Conservation (phyloP, 2,329 filamentous ascomycete species). For the Phialocephala subalpina region DNA sequence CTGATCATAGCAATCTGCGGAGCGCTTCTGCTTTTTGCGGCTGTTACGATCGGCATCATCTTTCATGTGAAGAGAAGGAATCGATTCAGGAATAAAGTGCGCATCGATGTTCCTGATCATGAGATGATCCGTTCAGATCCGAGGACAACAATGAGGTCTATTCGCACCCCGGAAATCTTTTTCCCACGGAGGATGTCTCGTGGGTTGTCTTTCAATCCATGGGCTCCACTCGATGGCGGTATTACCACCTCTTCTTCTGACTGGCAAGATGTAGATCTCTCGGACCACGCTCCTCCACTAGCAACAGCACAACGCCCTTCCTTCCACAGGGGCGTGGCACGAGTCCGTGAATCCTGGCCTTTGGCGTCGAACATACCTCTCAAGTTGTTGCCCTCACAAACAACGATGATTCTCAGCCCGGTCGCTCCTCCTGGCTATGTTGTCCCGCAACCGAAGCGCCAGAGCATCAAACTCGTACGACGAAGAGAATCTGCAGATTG, state of each 20-base stretch:
- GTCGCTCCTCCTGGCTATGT: conserved; percentile 40
- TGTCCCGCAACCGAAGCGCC: conserved; percentile 31
- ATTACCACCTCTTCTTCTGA: conserved; percentile 4
- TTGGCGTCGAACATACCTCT: conserved; percentile 32
- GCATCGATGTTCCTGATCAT: conserved; percentile 16
- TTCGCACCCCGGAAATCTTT: conserved; percentile 20
- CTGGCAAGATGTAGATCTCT: conserved; percentile 19
- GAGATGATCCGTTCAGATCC: conserved; percentile 37
- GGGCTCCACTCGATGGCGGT: conserved; percentile 19
- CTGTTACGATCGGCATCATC: conserved; percentile 18
- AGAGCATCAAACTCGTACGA: conserved; percentile 16
- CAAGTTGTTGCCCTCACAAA: conserved; percentile 28
- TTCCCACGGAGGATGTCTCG: conserved; percentile 17
- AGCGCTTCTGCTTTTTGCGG: conserved; percentile 21
- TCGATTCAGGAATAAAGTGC: conserved; percentile 13
- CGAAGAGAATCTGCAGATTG: conserved; percentile 18
- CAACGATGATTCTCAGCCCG: conserved; percentile 32
- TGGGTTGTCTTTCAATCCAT: conserved; percentile 24
- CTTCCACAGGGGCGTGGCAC: conserved; percentile 26
- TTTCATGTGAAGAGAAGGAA: conserved; percentile 29
- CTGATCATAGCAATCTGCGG: conserved; percentile 34
- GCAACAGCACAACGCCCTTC: conserved; percentile 28
- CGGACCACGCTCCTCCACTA: conserved; percentile 20
- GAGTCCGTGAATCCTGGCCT: conserved; percentile 42
- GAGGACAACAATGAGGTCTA: conserved; percentile 26